These are phyloP conservation scores for Globisporangium uncinulatum DNA, from an alignment of 352 stramenopile genomes.

Conservation along the genomic window DNA sequence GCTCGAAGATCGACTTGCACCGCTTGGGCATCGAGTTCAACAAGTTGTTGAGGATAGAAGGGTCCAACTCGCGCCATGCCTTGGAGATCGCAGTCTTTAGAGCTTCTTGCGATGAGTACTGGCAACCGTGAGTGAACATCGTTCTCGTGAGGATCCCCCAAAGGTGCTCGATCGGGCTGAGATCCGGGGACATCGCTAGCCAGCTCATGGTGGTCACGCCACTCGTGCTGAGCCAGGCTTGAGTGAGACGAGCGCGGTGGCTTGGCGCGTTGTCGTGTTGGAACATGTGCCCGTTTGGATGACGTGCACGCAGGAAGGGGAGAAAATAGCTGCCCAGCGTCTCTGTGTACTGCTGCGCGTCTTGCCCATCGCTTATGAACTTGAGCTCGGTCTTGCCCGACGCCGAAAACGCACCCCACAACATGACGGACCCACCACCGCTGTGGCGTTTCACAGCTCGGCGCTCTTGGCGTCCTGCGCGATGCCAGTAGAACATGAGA, in stretches of 20 bases:
- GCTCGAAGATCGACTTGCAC: background rate
- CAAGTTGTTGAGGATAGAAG: background rate
- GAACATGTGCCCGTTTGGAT: background rate
- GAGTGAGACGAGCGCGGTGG: too few relatives aligned
- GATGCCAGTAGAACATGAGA: background rate
- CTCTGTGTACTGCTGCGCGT: background rate
- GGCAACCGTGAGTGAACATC: background rate
- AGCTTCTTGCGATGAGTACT: too few relatives aligned
- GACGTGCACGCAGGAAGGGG: background rate
- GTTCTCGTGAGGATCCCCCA: background rate
- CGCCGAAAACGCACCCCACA: background rate
- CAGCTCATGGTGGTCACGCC: too few relatives aligned
- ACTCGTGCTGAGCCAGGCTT: too few relatives aligned
- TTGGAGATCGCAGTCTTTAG: too few relatives aligned
- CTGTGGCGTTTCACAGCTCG: background rate
- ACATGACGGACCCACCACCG: background rate
- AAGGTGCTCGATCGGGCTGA: background rate
- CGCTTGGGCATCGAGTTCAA: too few relatives aligned
- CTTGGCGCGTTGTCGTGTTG: too few relatives aligned
- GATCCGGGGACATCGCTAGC: background rate
- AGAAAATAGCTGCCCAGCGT: background rate
- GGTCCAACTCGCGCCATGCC: too few relatives aligned
- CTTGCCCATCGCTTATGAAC: background rate
- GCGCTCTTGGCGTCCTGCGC: background rate
- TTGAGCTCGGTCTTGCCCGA: background rate